Percentiles rank a stretch among this genome's conserved stretches.
Evolutionary conservation across 495 filamentous ascomycete species (phyloP).

Genomic region (Neurospora sp.): DNA sequence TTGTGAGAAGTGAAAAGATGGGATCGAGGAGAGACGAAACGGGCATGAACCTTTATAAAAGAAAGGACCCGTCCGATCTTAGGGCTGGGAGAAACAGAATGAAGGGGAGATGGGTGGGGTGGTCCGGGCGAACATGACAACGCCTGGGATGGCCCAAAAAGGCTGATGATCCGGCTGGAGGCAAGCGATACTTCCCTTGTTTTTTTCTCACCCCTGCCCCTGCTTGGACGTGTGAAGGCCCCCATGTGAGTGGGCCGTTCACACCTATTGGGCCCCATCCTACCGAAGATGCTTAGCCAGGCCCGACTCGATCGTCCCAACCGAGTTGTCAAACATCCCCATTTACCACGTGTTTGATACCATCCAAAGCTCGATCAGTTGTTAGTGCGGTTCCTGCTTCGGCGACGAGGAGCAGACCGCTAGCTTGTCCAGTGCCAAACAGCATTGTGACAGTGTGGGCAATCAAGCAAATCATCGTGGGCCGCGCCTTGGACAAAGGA

Average conservation of each 20-base stretch:
- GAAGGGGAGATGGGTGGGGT: neutral
- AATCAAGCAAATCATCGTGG: neutral
- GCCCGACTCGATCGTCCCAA: neutral
- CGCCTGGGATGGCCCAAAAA: neutral
- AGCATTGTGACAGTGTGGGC: neutral
- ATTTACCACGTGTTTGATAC: neutral
- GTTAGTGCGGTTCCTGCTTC: neutral
- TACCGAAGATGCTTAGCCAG: neutral
- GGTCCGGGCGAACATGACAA: neutral
- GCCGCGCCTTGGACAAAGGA: neutral
- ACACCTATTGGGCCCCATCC: neutral
- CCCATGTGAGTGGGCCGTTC: neutral
- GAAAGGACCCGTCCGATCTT: neutral
- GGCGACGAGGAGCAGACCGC: neutral
- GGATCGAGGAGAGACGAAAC: neutral
- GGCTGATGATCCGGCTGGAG: neutral
- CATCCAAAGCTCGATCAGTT: neutral
- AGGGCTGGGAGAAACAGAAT: neutral
- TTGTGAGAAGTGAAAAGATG: conserved; percentile 10
- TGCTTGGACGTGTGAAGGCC: neutral
- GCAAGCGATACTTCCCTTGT: neutral
- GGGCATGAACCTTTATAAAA: conserved; percentile 6
- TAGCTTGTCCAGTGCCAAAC: neutral
- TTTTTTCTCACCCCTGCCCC: neutral
- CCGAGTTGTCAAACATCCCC: neutral